Base-by-base conservation (phyloP, 1,139 yeast genomes). In the Fermentozyma sake region DNA sequence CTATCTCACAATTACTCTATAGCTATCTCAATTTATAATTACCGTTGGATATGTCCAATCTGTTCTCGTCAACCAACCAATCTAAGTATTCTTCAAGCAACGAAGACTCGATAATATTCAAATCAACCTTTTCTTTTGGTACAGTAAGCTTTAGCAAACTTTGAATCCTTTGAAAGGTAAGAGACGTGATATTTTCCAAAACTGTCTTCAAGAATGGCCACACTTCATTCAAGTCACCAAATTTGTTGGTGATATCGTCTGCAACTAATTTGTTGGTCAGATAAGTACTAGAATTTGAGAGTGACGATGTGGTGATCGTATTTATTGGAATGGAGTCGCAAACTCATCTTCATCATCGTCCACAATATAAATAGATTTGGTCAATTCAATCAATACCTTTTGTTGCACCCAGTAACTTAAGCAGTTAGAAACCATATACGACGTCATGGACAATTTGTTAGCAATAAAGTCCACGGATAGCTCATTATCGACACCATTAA, bases 331-430 rank as follows among this genome's bases (percentile, higher is more conserved):
- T 27, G 10, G 24, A 15, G 16, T 27, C 11, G 22, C 31, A 4
- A 26, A 20, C 26, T 43, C 39, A 15, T 38, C 38, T 7, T 42
- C 42, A n/a, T 33, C 37, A 13, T 49, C 50, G 14, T 41, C 36
- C 8, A 53, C 55, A 18, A 34, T 44, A 35, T 46, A 61, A 5
- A 48, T 37, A 6, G 58, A 58, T n/a, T 53, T 49, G 1, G 61
- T 50, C 5, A 54, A 39, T 28, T 61, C 61, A 6, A 48, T 26
- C 9, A 82, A 38, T 0, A 82, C 66, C 1, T 69, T 69, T 28
- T 68, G 52, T 14, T 62, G 52, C 1, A 67, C 67, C 94, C 94
- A 83, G 40, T 58, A 80, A 4, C 58, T 48, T 24, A 79, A 44
- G 0, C 72, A 64, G 14, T 59, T 55, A 1, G 50, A 38, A 0